Conservation (phyloP, 2,329 filamentous ascomycete species). For the Fusarium albosuccineum region DNA sequence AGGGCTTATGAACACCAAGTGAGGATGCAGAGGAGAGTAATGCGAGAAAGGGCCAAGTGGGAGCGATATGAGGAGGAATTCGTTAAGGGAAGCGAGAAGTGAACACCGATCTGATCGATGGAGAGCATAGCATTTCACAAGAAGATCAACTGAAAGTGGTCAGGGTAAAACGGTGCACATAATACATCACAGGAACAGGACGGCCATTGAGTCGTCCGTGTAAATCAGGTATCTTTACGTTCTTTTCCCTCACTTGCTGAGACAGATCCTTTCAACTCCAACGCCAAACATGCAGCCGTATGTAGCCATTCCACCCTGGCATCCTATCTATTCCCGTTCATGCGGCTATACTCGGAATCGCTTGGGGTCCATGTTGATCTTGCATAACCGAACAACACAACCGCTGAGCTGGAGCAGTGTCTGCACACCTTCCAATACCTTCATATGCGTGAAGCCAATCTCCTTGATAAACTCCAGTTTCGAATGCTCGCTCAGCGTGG, state of each 20-base stretch:
- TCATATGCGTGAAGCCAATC: conserved; percentile 99
- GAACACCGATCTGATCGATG: conserved; percentile 14
- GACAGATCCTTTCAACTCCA: conserved; percentile 36
- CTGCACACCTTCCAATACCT: conserved; percentile 97
- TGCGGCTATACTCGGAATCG: conserved; percentile 69
- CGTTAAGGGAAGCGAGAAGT: conserved; percentile 58
- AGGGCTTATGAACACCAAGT: conserved; percentile 75
- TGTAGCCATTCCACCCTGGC: conserved; percentile 3
- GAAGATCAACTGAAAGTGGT: conserved; percentile 20
- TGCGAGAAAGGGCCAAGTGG: conserved; percentile 77
- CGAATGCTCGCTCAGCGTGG: conserved; percentile 90
- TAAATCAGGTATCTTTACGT: conserved; percentile 40
- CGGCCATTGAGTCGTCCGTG: conserved; percentile 35
- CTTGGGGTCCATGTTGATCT: conserved; percentile 95
- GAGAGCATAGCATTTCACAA: conserved; percentile 2
- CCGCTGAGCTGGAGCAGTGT: conserved; percentile 94
- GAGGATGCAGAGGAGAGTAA: conserved; percentile 73
- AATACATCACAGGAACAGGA: conserved; percentile 31
- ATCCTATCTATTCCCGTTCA: background rate
- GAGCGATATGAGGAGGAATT: conserved; percentile 73
- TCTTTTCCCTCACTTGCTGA: conserved; percentile 34
- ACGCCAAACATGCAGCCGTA: conserved; percentile 33
- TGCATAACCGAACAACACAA: conserved; percentile 90
- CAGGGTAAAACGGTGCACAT: conserved; percentile 30
- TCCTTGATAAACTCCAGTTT: conserved; percentile 99